Conservation (phyloP, 768 basidiomycete species). For the Auricularia auricula-judae region DNA sequence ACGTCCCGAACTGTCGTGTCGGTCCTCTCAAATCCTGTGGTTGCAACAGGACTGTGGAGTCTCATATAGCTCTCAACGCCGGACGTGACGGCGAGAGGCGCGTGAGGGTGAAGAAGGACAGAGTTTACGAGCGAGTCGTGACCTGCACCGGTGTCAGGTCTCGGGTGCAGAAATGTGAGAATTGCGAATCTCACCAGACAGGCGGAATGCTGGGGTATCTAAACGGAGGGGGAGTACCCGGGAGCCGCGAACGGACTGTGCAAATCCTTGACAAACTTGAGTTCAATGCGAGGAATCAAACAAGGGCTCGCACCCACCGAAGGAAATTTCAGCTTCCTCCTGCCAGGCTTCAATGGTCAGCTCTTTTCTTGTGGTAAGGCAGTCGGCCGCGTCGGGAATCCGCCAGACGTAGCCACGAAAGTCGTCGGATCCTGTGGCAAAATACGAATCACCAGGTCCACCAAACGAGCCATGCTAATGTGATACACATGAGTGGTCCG, state of each 20-base stretch:
- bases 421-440: slow-evolving; percentile 73
- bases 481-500: too few relatives aligned
- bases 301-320: neutral
- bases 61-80: slow-evolving; percentile 64
- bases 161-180: neutral
- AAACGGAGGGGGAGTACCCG: slow-evolving; percentile 47
- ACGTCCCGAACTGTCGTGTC: slow-evolving; percentile 37
- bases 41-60: slow-evolving; percentile 54
- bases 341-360: slow-evolving; percentile 22
- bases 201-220: slow-evolving; percentile 46
- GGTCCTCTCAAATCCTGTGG: slow-evolving; percentile 36
- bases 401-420: slow-evolving; percentile 74
- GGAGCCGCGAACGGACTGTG: slow-evolving; percentile 25
- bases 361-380: slow-evolving; percentile 35
- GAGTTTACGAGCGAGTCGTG: slow-evolving; percentile 74
- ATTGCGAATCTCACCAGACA: slow-evolving; percentile 36
- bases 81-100: slow-evolving; percentile 54
- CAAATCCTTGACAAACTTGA: slow-evolving; percentile 29
- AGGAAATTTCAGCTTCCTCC: slow-evolving; percentile 30
- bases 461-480: slow-evolving; percentile 68
- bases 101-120: slow-evolving; percentile 57
- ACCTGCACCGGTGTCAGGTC: slow-evolving; percentile 26
- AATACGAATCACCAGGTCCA: slow-evolving; percentile 50
- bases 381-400: slow-evolving; percentile 39
- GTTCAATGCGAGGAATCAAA: too few relatives aligned